These are phyloP conservation scores for Camellia oleifera DNA, from an alignment of 179 eudicot genomes.

Conservation along the genomic window DNA sequence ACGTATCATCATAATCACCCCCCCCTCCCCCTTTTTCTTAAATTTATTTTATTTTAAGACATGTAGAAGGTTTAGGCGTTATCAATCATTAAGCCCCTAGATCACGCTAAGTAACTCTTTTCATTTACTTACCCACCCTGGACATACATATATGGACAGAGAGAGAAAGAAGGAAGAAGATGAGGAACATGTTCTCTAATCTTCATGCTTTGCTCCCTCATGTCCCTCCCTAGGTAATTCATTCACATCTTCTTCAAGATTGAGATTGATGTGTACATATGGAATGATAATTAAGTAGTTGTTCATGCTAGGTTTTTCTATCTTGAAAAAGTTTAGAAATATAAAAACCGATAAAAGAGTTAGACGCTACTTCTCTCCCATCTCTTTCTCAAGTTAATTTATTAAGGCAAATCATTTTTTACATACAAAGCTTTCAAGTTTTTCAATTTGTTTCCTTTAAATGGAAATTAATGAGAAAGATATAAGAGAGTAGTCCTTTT, in stretches of 20 bases:
- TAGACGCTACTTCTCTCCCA: neutral
- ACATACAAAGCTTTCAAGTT: too few relatives aligned
- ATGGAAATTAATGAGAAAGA: too few relatives aligned
- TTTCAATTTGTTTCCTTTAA: too few relatives aligned
- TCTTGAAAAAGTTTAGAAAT: too few relatives aligned
- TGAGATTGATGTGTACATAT: neutral
- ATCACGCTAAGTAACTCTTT: conserved; percentile 27
- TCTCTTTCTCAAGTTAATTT: too few relatives aligned
- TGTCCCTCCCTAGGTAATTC: conserved; percentile 57
- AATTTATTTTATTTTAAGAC: too few relatives aligned
- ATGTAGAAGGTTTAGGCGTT: too few relatives aligned
- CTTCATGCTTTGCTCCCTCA: conserved; percentile 75
- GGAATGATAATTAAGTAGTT: neutral
- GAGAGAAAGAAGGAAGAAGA: conserved; percentile 92
- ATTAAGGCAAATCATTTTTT: neutral
- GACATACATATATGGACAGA: conserved; percentile 66
- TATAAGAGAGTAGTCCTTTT: neutral
- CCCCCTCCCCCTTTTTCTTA: too few relatives aligned
- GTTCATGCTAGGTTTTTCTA: neutral
- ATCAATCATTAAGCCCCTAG: neutral
- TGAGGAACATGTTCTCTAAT: conserved; percentile 66
- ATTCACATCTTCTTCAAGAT: neutral
- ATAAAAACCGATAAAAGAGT: too few relatives aligned
- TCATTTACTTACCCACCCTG: too few relatives aligned
- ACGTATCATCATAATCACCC: too few relatives aligned